These are phyloP conservation scores for Ceratocystis diversiconidia DNA, from an alignment of 2,329 filamentous ascomycete species.

Conservation along the genomic window DNA sequence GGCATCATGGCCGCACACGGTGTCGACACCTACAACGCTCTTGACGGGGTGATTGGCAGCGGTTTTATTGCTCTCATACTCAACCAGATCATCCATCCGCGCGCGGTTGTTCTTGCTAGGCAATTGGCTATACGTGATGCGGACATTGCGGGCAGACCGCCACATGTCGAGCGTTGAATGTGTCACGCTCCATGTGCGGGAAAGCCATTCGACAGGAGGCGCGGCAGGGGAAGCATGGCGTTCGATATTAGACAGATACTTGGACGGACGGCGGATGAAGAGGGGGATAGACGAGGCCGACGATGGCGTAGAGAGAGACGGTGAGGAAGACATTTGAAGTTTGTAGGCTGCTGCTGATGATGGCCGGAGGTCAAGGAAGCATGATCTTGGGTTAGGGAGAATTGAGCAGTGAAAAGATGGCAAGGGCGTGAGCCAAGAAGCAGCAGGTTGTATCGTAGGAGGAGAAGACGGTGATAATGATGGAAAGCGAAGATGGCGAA, in stretches of 20 bases:
- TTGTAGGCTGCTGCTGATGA: background rate
- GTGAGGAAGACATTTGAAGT: background rate
- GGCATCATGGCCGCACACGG: conserved; percentile 25
- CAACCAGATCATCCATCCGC: conserved; percentile 57
- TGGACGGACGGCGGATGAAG: conserved; percentile 12
- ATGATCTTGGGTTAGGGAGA: background rate
- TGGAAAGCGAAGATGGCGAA: background rate
- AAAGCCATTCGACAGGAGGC: conserved; percentile 45
- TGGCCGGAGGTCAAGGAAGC: conserved; percentile 1
- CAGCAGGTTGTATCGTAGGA: background rate
- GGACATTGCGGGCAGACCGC: conserved; percentile 64
- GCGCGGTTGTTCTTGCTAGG: conserved; percentile 28
- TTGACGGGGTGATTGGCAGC: conserved; percentile 37
- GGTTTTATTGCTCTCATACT: conserved; percentile 44
- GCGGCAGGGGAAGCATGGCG: conserved; percentile 13
- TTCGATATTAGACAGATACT: conserved; percentile 12
- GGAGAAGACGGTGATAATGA: background rate
- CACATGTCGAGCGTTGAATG: conserved; percentile 70
- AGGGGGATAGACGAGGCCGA: conserved; percentile 6
- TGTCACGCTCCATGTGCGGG: conserved; percentile 57
- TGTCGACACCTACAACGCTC: conserved; percentile 52
- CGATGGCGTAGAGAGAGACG: background rate
- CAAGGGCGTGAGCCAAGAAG: background rate
- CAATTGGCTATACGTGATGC: conserved; percentile 57
- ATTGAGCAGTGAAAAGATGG: background rate